phyloP scores from a whole-genome alignment of 2,329 filamentous ascomycete genomes.

The Fusarium palustre region DNA sequence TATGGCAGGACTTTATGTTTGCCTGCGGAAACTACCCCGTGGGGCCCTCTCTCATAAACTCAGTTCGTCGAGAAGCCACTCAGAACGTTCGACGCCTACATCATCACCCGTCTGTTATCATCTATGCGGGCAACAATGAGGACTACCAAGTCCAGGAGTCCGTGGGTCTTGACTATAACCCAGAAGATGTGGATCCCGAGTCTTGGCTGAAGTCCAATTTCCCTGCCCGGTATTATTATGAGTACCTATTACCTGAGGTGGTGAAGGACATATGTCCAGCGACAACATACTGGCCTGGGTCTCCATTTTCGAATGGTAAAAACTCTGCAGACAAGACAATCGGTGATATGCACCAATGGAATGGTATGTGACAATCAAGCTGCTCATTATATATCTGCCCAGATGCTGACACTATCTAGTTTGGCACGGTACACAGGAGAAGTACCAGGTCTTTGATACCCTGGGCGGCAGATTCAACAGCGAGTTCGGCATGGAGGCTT shows the following conservation, averaged over 20 bases:
- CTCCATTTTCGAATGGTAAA: constrained; percentile 64
- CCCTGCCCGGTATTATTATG: constrained; percentile 82
- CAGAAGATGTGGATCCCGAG: neutral
- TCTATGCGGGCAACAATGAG: constrained; percentile 87
- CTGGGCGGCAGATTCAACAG: constrained; percentile 68
- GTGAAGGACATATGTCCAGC: neutral
- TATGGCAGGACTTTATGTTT: constrained; percentile 82
- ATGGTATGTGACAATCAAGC: neutral
- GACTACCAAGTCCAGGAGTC: constrained; percentile 79
- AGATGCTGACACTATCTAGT: neutral
- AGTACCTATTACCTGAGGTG: constrained; percentile 59
- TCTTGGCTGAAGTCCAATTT: constrained; percentile 76
- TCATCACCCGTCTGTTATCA: constrained; percentile 74
- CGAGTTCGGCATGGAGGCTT: constrained; percentile 77
- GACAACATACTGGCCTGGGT: constrained; percentile 71
- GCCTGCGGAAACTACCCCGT: constrained; percentile 59
- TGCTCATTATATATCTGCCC: rapidly evolving
- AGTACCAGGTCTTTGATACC: constrained; percentile 63
- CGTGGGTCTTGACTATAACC: constrained; percentile 71
- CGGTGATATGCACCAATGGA: constrained; percentile 79
- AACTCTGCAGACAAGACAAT: constrained; percentile 48
- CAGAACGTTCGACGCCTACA: constrained; percentile 58
- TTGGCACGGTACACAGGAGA: constrained; percentile 75
- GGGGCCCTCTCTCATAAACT: neutral
- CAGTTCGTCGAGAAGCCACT: neutral